These are phyloP conservation scores for Graphilbum fragrans DNA, from an alignment of 2,329 filamentous ascomycete genomes.

Conservation along the genomic window DNA sequence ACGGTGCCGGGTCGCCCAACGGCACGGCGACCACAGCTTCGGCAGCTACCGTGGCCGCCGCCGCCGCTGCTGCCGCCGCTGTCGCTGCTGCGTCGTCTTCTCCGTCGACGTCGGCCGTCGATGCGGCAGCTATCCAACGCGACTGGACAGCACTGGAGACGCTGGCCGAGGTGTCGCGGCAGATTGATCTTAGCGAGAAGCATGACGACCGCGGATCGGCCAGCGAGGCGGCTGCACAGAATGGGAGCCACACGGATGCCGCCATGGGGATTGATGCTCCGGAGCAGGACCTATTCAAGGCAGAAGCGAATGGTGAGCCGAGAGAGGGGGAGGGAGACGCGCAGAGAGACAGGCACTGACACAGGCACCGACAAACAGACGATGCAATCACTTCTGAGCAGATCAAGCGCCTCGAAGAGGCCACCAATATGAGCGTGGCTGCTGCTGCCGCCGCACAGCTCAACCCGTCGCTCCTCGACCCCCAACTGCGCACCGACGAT, in stretches of 20 bases:
- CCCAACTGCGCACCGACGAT: conserved; percentile 21
- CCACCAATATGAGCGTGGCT: conserved; percentile 40
- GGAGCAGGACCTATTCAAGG: conserved; percentile 5
- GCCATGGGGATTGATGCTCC: too few relatives aligned
- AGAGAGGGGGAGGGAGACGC: neutral
- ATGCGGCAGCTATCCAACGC: conserved; percentile 26
- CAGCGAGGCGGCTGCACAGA: conserved; percentile 15
- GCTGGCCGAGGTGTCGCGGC: conserved; percentile 75
- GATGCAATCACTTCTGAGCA: conserved; percentile 22
- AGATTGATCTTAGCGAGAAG: conserved; percentile 56
- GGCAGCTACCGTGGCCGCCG: conserved; percentile 7
- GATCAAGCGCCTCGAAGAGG: conserved; percentile 36
- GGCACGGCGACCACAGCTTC: neutral
- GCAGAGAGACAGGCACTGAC: neutral
- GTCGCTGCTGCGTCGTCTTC: neutral
- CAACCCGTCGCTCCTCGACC: conserved; percentile 41
- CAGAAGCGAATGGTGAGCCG: conserved; percentile 1
- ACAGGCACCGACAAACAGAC: conserved; percentile 7
- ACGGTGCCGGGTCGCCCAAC: neutral
- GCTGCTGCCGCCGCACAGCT: conserved; percentile 44
- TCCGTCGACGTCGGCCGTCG: conserved; percentile 12
- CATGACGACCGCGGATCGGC: conserved; percentile 36
- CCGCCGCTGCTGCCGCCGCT: conserved; percentile 4
- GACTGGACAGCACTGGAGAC: conserved; percentile 76
- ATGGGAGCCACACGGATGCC: neutral